Base-by-base conservation (phyloP, 1,284 basidiomycete species). In the Ceratobasidium sp. region DNA sequence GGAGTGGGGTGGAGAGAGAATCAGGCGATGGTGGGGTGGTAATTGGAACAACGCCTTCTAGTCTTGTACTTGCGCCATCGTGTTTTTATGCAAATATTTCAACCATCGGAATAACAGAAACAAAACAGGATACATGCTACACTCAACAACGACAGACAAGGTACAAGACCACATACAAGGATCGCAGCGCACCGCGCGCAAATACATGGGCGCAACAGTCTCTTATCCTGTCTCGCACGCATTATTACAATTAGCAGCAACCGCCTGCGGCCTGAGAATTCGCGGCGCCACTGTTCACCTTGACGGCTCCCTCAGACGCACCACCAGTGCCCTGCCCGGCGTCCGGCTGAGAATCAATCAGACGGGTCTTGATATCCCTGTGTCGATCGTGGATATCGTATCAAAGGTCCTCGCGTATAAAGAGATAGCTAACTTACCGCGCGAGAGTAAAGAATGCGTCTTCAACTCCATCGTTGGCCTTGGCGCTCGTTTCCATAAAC, bases 361-460 rank as follows among this genome's bases (percentile, higher is more conserved):
- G 87, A 71, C 97, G 93, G 62, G 94, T 90, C 88, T 99, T 99
- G 87, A 98, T 98, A 83, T 97, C 95, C 82, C 96, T 97, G 82
- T 53, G 50, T 66, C 62, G 47, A 27, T 56, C 62, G 15, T 17
- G 33, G 66, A 84, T 24, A 50, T 50, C 17, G 31, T 19, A 29
- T 27, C 33, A 24, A 24, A 48, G 48, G 14, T n/a, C 29, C 41
- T 24, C 64, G 51, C 9, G 45, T 15, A 29, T 31, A 36, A 9
- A 67, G 44, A 17, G n/a, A 54, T 19, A 6, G 29, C 27, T 14
- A 66, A 81, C 91, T 78, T 75, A 97, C 96, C 97, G 89, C 47
- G 98, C 97, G 75, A 99, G 88, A 15, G 93, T 94, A 84, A 99
- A 99, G 89, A 99, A 99, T 1, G 98, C 97, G 80, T 99, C 97